These are phyloP conservation scores for Lachnellula hyalina DNA, from an alignment of 2,329 filamentous ascomycete species.

Conservation along the genomic window DNA sequence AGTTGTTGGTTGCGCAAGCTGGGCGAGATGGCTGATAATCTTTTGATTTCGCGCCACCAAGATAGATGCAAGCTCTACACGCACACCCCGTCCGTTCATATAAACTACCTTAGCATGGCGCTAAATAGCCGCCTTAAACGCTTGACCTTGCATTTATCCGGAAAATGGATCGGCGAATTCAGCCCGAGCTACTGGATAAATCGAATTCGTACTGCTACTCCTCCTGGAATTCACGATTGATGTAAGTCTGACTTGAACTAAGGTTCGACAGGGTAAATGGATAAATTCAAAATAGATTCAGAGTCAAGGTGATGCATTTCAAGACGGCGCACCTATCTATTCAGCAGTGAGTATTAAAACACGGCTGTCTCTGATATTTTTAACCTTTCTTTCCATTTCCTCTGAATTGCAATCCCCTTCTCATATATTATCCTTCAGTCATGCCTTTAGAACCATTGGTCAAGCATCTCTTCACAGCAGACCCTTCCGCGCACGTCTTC, in stretches of 20 bases:
- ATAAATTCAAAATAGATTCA: not conserved
- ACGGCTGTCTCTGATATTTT: not conserved
- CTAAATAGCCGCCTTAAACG: not conserved
- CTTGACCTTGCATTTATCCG: not conserved
- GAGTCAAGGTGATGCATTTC: not conserved
- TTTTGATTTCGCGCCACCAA: not conserved
- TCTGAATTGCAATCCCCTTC: not conserved
- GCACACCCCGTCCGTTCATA: not conserved
- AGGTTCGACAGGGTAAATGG: not conserved
- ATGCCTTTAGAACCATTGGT: constrained; percentile 11
- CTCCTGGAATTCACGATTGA: not conserved
- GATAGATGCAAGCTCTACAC: not conserved
- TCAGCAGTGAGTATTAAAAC: constrained; percentile 2
- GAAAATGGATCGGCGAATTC: not conserved
- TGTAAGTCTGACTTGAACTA: not conserved
- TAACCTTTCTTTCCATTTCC: not conserved
- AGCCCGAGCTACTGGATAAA: not conserved
- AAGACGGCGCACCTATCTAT: not conserved
- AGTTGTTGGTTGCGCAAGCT: not conserved
- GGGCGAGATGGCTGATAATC: not conserved
- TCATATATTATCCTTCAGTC: not conserved
- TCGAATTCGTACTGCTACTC: not conserved
- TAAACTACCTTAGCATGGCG: not conserved
- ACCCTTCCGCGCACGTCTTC: constrained; percentile 77
- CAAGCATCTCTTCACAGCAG: constrained; percentile 66